Evolutionary conservation across 768 basidiomycete genomes (phyloP).

Genomic region (Dacryopinax primogenitus): DNA sequence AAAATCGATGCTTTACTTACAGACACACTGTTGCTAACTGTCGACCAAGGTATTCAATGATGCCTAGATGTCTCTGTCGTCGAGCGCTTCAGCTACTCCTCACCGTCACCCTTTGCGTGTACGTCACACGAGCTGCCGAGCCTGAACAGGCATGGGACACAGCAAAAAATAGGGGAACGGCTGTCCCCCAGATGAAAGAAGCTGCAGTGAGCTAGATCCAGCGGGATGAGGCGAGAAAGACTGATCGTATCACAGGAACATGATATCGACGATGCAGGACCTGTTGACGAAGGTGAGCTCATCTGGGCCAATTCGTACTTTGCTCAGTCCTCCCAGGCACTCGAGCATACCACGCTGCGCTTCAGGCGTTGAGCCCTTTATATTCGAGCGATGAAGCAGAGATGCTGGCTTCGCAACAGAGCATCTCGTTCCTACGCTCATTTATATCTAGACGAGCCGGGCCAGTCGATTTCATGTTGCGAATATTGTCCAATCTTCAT

Average conservation of each 20-base stretch:
- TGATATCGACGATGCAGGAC: no score
- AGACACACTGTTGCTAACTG: neutral
- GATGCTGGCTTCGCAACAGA: slow-evolving; percentile 23
- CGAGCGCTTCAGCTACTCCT: neutral
- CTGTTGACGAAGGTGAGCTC: no score
- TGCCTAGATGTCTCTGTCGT: neutral
- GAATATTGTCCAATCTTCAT: neutral
- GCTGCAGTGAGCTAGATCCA: neutral
- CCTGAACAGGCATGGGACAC: neutral
- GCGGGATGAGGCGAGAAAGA: no score
- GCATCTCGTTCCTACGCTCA: slow-evolving; percentile 45
- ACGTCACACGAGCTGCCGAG: neutral
- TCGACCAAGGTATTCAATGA: neutral
- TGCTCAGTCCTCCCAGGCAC: slow-evolving; percentile 36
- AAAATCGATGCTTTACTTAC: neutral
- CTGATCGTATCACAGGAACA: no score
- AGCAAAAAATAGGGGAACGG: neutral
- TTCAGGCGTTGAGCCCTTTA: slow-evolving; percentile 51
- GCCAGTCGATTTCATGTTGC: neutral
- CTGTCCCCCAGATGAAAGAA: neutral
- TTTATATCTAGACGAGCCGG: slow-evolving; percentile 49
- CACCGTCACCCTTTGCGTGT: neutral
- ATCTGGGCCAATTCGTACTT: no score
- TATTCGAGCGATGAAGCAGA: slow-evolving; percentile 31
- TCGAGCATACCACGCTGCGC: slow-evolving; percentile 63